A percentile compares a stretch with the other conserved stretches of the same genome.
These are phyloP conservation scores for Nicotiana rustica DNA, from an alignment of 305 asterid species.

Conservation along the genomic window DNA sequence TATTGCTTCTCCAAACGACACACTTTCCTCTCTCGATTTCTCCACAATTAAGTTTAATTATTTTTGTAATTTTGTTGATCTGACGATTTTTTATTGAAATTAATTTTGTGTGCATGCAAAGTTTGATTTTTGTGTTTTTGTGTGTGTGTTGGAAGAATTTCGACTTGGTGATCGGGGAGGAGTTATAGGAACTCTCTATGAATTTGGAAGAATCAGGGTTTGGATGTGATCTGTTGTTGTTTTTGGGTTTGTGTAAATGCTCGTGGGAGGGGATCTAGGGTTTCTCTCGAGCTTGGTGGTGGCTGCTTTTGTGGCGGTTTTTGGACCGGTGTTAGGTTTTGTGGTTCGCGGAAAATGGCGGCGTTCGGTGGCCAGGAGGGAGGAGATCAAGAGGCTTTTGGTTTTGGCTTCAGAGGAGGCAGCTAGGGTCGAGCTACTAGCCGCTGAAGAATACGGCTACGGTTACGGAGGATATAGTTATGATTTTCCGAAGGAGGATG, in stretches of 20 bases:
- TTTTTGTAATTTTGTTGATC: not conserved
- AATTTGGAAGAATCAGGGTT: conserved; percentile 53
- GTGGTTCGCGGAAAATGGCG: conserved; percentile 70
- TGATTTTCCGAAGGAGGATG: conserved; percentile 31
- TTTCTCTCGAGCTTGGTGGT: conserved; percentile 50
- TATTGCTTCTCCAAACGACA: conserved; percentile 35
- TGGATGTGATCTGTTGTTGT: conserved; percentile 46
- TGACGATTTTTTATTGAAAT: not conserved
- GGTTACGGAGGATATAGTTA: conserved; percentile 17
- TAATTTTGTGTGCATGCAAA: conserved; percentile 20
- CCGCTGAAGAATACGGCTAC: conserved; percentile 43
- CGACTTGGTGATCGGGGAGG: conserved; percentile 25
- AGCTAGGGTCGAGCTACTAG: conserved; percentile 66
- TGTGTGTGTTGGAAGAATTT: not conserved
- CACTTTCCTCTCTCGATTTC: conserved; percentile 35
- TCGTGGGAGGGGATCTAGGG: conserved; percentile 69
- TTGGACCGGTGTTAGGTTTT: conserved; percentile 53
- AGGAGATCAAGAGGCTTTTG: conserved; percentile 74
- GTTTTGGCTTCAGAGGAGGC: conserved; percentile 73
- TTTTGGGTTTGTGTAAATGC: conserved; percentile 60
- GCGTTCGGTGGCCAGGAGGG: conserved; percentile 57
- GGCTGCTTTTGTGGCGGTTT: conserved; percentile 51
- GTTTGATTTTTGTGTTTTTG: conserved; percentile 27
- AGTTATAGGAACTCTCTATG: conserved; percentile 39
- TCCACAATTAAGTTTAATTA: conserved; percentile 18